Base-by-base conservation (phyloP, 148 eudicot genomes). In the Drosera capensis region DNA sequence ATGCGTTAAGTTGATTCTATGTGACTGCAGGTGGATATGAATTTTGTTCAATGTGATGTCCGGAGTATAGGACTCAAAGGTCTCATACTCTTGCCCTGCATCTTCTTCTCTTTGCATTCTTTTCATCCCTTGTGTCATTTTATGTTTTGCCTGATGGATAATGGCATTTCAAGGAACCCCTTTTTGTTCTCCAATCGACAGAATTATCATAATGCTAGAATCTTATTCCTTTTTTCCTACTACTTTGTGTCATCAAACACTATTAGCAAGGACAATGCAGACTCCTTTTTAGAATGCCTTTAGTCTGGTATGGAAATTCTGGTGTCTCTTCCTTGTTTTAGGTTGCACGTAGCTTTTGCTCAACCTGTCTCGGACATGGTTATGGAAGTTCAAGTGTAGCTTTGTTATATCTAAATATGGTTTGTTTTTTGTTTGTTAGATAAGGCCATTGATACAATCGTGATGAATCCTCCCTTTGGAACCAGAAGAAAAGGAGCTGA, bases 391-490 rank as follows among this genome's bases (percentile, higher is more conserved):
- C n/a, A n/a, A n/a, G n/a, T n/a, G n/a, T n/a, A n/a, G n/a, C n/a
- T n/a, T n/a, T n/a, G n/a, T n/a, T n/a, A n/a, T n/a, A n/a, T n/a
- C n/a, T n/a, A 31, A 59, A 45, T 55, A 49, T 7, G 45, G 15
- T 28, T 45, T 35, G 56, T 52, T 45, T 54, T 25, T 46, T 49
- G 18, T 43, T 46, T n/a, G n/a, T n/a, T 52, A 82, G 96, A 73
- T 43, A 74, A 62, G 40, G 49, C 62, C 37, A 63, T 90, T 46
- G 93, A 90, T 60, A 90, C 97, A 1, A 73, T 90, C 58, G 82
- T 90, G 56, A 90, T 84, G 97, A 90, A 90, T 70, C 97, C 97
- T 59, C 97, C 97, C 50, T 90, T 90, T 69, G 97, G 97, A 50
- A 90, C 97, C 17, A 57, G 97, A 49, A 78, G 57, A 52, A 90